phyloP scores from a whole-genome alignment of 2,329 filamentous ascomycete genomes.

The Rugonectria rugulosa region DNA sequence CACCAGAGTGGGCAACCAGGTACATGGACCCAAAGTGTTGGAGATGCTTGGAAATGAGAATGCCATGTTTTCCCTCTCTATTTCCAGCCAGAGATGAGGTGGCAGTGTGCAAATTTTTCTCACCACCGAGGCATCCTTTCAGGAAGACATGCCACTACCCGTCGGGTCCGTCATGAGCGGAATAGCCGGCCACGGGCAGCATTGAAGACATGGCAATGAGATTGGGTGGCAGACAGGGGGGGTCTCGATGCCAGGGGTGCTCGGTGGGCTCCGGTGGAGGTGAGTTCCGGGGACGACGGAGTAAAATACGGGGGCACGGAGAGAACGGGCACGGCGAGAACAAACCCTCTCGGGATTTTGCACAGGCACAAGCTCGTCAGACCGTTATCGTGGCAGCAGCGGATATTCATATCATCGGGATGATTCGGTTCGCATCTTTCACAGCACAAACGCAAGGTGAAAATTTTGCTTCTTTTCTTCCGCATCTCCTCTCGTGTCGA shows the following conservation, averaged over 20 bases:
- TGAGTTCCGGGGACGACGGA: conserved; percentile 28
- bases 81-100: not conserved
- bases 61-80: conserved; percentile 21
- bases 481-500: not conserved
- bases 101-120: conserved; percentile 1
- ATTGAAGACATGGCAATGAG: conserved; percentile 10
- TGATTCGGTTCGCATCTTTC: conserved; percentile 26
- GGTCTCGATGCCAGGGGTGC: conserved; percentile 28
- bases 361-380: conserved; percentile 25
- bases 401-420: conserved; percentile 18
- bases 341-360: conserved; percentile 24
- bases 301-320: conserved; percentile 19
- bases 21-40: conserved; percentile 27
- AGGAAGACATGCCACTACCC: not conserved
- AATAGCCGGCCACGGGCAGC: conserved; percentile 12
- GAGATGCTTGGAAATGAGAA: conserved; percentile 21
- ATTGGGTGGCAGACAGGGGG: conserved; percentile 36
- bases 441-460: conserved; percentile 14
- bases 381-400: conserved; percentile 23
- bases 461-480: conserved; percentile 9
- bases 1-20: conserved; percentile 23
- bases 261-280: conserved; percentile 28
- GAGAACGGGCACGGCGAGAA: conserved; percentile 23
- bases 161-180: conserved; percentile 2
- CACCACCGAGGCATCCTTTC: not conserved